Conservation (phyloP, 2,329 filamentous ascomycete genomes). For the Conoideocrella luteorostrata region DNA sequence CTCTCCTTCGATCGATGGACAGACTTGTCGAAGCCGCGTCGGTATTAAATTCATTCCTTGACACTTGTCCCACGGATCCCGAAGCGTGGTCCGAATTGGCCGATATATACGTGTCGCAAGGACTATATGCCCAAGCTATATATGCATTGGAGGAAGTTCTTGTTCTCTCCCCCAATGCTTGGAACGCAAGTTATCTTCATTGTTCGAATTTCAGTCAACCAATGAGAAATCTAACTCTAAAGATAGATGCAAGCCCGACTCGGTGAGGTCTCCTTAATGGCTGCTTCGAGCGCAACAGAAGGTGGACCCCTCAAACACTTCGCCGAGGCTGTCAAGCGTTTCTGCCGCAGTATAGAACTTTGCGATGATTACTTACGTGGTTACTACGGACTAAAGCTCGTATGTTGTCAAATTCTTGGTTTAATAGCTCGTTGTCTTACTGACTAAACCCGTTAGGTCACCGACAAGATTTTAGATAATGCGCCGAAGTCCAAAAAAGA, state of each 20-base stretch:
- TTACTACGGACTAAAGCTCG: slow-evolving; percentile 84
- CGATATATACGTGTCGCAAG: slow-evolving; percentile 77
- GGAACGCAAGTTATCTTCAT: slow-evolving; percentile 65
- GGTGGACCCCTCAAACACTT: slow-evolving; percentile 46
- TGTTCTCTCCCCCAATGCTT: slow-evolving; percentile 80
- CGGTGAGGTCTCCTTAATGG: slow-evolving; percentile 76
- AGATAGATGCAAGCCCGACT: slow-evolving; percentile 76
- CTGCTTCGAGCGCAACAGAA: slow-evolving; percentile 40
- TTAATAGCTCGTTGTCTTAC: not conserved
- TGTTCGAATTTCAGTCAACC: slow-evolving; percentile 2
- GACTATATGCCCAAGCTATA: slow-evolving; percentile 73
- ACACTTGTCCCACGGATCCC: slow-evolving; percentile 80
- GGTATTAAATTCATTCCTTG: slow-evolving; percentile 67
- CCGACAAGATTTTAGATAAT: slow-evolving; percentile 42
- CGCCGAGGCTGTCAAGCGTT: slow-evolving; percentile 72
- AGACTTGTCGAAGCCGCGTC: slow-evolving; percentile 66
- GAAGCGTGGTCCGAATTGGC: slow-evolving; percentile 91
- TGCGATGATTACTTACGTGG: slow-evolving; percentile 90
- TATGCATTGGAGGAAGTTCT: slow-evolving; percentile 88
- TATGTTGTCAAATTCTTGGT: slow-evolving; percentile 31
- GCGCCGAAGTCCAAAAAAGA: slow-evolving; percentile 40
- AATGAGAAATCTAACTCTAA: slow-evolving; percentile 12
- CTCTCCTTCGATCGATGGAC: slow-evolving; percentile 69
- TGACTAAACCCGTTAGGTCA: slow-evolving; percentile 32
- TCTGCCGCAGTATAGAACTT: slow-evolving; percentile 85